A percentile compares a stretch with the other conserved stretches of the same genome.
These are phyloP conservation scores for Rhizopus arrhizus DNA, from an alignment of 371 early-diverging fungal genomes.

Conservation along the genomic window DNA sequence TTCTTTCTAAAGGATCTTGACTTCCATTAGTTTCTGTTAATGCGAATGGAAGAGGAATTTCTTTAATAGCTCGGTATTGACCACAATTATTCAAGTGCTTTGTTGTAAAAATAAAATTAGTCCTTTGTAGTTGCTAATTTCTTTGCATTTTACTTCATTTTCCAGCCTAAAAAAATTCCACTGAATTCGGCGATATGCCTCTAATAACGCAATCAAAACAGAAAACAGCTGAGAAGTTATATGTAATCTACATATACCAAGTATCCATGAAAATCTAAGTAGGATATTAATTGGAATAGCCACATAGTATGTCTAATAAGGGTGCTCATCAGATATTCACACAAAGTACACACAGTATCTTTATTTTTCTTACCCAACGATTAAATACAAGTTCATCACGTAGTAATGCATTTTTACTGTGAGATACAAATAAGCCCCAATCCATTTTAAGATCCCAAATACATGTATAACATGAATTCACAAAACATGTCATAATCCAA, in stretches of 20 bases:
- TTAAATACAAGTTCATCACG: conserved; percentile 69
- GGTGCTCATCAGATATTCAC: neutral
- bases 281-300: conserved; percentile 71
- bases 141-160: conserved; percentile 63
- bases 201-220: conserved; percentile 43
- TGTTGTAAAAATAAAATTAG: neutral
- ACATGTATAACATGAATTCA: conserved; percentile 69
- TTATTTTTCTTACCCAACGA: conserved; percentile 31
- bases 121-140: neutral
- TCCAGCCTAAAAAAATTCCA: conserved; percentile 92
- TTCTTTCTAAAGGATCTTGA: conserved; percentile 13
- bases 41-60: conserved; percentile 79
- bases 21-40: conserved; percentile 10
- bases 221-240: conserved; percentile 33
- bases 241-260: conserved; percentile 28
- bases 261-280: conserved; percentile 77
- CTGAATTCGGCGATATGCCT: conserved; percentile 73
- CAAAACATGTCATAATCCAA: conserved; percentile 62
- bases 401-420: conserved; percentile 61
- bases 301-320: conserved; percentile 66
- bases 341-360: no score
- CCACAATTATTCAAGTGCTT: conserved; percentile 86
- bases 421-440: conserved; percentile 77
- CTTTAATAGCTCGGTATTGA: conserved; percentile 82
- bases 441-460: conserved; percentile 89